Conservation (phyloP, 1,284 basidiomycete species). For the Ganoderma lingzhi region DNA sequence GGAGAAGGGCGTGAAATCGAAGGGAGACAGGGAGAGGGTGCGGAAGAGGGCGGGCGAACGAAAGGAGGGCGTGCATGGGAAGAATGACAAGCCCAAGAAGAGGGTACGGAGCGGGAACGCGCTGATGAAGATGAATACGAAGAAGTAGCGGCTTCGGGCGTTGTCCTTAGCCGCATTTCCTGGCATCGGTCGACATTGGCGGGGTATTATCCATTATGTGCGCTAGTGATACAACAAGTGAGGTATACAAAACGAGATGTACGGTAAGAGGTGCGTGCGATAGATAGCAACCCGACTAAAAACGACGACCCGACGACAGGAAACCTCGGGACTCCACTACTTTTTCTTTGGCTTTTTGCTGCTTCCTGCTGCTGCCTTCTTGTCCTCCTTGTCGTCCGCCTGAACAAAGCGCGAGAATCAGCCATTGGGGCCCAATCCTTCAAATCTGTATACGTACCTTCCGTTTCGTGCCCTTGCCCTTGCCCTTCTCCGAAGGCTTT, state of each 20-base stretch:
- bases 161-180: not conserved
- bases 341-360: conserved; percentile 61
- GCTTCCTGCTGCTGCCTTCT: conserved; percentile 42
- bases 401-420: not conserved
- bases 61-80: conserved; percentile 35
- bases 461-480: conserved; percentile 63
- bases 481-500: conserved; percentile 43
- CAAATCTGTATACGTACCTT: conserved; percentile 56
- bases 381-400: conserved; percentile 39
- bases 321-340: conserved; percentile 34
- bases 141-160: conserved; percentile 50
- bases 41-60: conserved; percentile 56
- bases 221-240: conserved; percentile 33
- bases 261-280: conserved; percentile 17
- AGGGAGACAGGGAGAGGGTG: conserved; percentile 49
- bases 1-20: conserved; percentile 50
- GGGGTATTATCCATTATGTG: conserved; percentile 4
- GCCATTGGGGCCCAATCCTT: not conserved
- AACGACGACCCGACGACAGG: not conserved
- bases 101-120: conserved; percentile 67
- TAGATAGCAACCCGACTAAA: conserved; percentile 16
- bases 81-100: conserved; percentile 49
- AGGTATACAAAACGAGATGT: conserved; percentile 26
- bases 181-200: not conserved
- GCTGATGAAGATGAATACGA: conserved; percentile 62